Percentiles rank a stretch among this genome's conserved stretches.
phyloP scores from a whole-genome alignment of 176 grass and related monocot species.

The Bolboschoenus planiculmis region DNA sequence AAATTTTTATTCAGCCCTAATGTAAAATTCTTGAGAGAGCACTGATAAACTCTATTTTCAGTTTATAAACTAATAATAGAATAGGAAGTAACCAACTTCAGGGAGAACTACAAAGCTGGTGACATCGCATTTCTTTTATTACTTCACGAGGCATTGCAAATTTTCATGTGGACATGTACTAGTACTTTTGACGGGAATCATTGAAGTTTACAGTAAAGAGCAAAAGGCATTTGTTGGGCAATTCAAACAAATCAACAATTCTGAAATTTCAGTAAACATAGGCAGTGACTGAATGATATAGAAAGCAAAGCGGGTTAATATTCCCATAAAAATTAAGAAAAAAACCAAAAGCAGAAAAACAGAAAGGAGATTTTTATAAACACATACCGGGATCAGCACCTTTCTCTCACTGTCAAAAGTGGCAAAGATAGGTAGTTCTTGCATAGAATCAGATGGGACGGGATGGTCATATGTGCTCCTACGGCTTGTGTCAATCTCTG shows the following conservation, averaged over 20 bases:
- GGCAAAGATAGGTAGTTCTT: constrained; percentile 41
- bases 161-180: not conserved
- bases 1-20: not conserved
- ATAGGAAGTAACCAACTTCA: not conserved
- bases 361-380: not conserved
- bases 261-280: not conserved
- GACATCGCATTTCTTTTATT: not conserved
- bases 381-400: constrained; percentile 69
- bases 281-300: not conserved
- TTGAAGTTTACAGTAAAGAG: not conserved
- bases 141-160: not conserved
- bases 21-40: not conserved
- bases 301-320: not conserved
- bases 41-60: not conserved
- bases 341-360: not conserved
- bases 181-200: not conserved
- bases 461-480: constrained; percentile 64
- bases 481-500: constrained; percentile 59
- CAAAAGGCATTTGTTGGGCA: not conserved
- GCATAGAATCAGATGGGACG: constrained; percentile 39
- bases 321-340: not conserved
- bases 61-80: not conserved
- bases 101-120: not conserved
- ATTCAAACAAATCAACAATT: not conserved
- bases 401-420: constrained; percentile 56